Evolutionary conservation across 228 moss, liverwort and hornwort species (phyloP), one percentile per base, ranked within the genome.

Genomic region (Sphagnum magellanicum): DNA sequence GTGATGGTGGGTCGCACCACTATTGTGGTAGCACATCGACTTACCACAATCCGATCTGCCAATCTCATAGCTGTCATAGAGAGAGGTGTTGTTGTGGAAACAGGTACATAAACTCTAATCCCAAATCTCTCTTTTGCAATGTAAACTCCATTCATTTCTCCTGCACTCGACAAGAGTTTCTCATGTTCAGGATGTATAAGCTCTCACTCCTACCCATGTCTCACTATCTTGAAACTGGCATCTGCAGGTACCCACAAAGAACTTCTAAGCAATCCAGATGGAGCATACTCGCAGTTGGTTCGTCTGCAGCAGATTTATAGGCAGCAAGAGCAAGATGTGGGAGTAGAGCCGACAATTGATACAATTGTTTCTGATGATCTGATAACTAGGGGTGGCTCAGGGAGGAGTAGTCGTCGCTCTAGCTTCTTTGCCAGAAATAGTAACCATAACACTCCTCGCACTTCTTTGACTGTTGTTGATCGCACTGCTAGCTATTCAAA

Each of bases 11-110:
- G 91, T 69, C 89, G 97, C 11, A 91, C 93, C 50, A 97, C 96
- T 6, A 76, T 93, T 53, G 86, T 97, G 51, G 88, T 97, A 52
- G 96, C 96, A n/a, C 96, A 97, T 79, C 88, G 96, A 51, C 82
- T 97, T 61, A 93, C 89, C 13, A 97, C 97, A 50, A 90, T 97
- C 48, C 77, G 88, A 61, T 87, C 88, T 79, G 93, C 93, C 50
- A 74, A 88, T 73, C 82, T 87, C 16, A 93, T 97, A 52, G 90
- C 97, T 59, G 91, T 93, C 66, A 86, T 97, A 48, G 83, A 97
- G 71, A 76, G 79, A 64, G 96, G 96, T 67, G 75, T 82, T 4
- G 89, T 97, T 47, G 93, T 93, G 50, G 96, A 97, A 85, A 86
- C 80, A 9, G 96, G 97, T 93, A 81, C 64, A 5, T 12, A 65